phyloP scores from a whole-genome alignment of 2,329 filamentous ascomycete species.

The Chaetomiaceae sp. region DNA sequence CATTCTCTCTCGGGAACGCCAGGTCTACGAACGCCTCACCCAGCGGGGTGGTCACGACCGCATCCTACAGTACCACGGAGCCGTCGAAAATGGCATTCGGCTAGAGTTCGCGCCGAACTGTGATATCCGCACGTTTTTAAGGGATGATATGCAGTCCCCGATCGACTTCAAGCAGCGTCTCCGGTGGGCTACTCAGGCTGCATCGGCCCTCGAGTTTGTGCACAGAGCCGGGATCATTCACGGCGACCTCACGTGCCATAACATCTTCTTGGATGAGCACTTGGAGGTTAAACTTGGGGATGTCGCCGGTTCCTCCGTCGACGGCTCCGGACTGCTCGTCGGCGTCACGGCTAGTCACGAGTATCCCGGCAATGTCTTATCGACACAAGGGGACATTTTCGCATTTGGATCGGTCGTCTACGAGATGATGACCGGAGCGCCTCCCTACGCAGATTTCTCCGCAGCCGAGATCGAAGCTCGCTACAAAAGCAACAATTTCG shows the following conservation, averaged over 20 bases:
- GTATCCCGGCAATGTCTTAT: background rate
- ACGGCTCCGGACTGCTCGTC: background rate
- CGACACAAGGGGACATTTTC: background rate
- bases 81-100: background rate
- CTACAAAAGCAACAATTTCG: background rate
- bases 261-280: conserved; percentile 1
- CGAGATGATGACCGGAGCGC: background rate
- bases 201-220: background rate
- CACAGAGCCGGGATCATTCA: background rate
- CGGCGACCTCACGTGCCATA: background rate
- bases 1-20: background rate
- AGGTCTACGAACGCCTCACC: background rate
- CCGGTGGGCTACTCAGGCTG: background rate
- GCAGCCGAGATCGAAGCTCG: background rate
- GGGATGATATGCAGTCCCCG: background rate
- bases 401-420: conserved; percentile 1
- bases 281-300: background rate
- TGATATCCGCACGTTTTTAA: background rate
- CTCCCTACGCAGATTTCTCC: background rate
- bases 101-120: conserved; percentile 1
- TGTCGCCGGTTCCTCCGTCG: background rate
- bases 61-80: background rate
- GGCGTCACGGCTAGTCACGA: background rate
- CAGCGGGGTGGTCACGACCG: background rate
- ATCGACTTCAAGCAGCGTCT: background rate